Evolutionary conservation across 805 yeast species (phyloP), one percentile per base, ranked within the genome.

Genomic region (Wickerhamomyces subpelliculosus): DNA sequence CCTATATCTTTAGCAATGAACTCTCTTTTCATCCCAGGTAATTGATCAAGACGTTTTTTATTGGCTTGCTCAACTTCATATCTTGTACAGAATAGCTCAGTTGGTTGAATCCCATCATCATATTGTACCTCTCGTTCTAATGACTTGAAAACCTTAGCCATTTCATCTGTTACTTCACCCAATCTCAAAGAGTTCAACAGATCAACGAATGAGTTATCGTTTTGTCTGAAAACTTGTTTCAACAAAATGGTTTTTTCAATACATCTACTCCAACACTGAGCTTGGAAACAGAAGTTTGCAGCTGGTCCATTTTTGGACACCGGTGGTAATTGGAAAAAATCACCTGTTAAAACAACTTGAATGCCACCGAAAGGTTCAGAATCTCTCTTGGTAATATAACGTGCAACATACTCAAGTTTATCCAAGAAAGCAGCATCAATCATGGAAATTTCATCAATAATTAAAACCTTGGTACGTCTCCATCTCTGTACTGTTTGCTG

Each of bases 371-470:
- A 93, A 0, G 97, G 96, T 35, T 46, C 47, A 12, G 64, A 57
- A 19, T 47, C n/a, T n/a, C n/a, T 60, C 18, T 61, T 65, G 27
- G 80, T 69, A 5, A 84, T 59, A 1, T 50, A 52, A 46, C 81
- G 69, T 0, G 93, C 97, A 27, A 90, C 61, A 10, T 54, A 62
- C 43, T 87, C 84, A 36, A 93, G 65, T 51, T 87, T 87, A 34
- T 82, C 83, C 44, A 93, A 73, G 35, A 90, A 67, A 2, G 54
- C 64, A 0, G 88, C 94, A 52, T 87, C 95, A 40, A 93, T 74
- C 98, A 93, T 93, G 1, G 97, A 89, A 3, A 93, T 73, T 61
- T 93, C 98, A 62, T 93, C 98, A 41, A 93, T 73, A 37, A 93
- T 78, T 21, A 93, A 67, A 1, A 85, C 94, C 47, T 72, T 72